These are phyloP conservation scores for Flaveria bidentis DNA, from an alignment of 129 eudicot genomes.

Conservation along the genomic window DNA sequence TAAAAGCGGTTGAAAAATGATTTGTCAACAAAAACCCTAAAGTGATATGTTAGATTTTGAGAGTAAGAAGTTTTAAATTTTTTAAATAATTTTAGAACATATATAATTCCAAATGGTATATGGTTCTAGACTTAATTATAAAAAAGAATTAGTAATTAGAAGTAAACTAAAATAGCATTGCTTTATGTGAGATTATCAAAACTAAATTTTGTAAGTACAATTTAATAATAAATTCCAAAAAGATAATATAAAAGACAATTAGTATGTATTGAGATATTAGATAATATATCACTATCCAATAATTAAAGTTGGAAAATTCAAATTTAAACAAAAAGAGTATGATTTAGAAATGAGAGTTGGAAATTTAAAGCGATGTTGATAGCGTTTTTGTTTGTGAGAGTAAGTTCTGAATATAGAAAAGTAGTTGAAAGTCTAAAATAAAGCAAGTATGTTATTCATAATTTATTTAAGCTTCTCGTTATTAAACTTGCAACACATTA, in stretches of 20 bases:
- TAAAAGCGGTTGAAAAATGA: too few relatives aligned
- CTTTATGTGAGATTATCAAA: neutral
- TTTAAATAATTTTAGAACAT: too few relatives aligned
- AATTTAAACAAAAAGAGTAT: neutral
- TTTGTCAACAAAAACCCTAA: too few relatives aligned
- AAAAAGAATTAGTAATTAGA: neutral
- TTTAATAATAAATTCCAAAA: neutral
- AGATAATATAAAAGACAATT: neutral
- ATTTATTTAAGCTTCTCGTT: neutral
- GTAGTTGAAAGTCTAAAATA: neutral
- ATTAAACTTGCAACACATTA: neutral
- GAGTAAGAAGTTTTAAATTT: neutral
- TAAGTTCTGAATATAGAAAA: neutral
- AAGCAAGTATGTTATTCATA: neutral
- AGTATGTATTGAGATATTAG: neutral
- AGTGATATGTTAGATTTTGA: neutral
- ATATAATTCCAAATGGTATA: too few relatives aligned
- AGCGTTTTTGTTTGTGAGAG: neutral
- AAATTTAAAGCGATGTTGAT: constrained; percentile 9
- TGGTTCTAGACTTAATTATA: neutral
- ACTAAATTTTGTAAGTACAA: neutral
- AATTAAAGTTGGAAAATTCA: neutral
- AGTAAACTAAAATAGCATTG: neutral
- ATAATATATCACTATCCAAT: neutral
- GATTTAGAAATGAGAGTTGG: neutral